Evolutionary conservation across 2,329 filamentous ascomycete genomes (phyloP).

Genomic region (Fusarium zealandicum): DNA sequence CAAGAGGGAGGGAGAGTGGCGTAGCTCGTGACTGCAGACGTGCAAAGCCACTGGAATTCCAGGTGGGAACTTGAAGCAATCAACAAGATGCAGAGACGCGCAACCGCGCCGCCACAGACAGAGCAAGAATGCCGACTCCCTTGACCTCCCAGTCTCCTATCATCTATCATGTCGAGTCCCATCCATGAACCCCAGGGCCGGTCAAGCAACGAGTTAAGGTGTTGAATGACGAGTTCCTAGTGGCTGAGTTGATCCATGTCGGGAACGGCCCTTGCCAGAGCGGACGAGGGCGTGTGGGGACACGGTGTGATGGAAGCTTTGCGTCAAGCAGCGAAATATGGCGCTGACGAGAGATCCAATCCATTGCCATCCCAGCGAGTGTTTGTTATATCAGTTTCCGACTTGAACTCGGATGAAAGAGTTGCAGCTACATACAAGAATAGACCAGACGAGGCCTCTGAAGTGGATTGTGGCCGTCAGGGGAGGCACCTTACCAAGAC

Average conservation of each 20-base stretch:
- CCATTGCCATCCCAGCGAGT: background rate
- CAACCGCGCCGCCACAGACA: background rate
- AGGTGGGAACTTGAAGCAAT: conserved; percentile 31
- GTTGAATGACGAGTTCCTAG: conserved; percentile 32
- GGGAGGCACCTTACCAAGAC: too few relatives aligned
- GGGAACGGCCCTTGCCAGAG: too few relatives aligned
- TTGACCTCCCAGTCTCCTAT: too few relatives aligned
- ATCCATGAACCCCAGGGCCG: too few relatives aligned
- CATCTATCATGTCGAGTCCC: too few relatives aligned
- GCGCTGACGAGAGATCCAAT: conserved; percentile 10
- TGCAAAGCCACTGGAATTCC: conserved; percentile 30
- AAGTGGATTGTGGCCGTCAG: too few relatives aligned
- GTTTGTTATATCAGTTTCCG: background rate
- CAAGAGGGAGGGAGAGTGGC: conserved; percentile 14
- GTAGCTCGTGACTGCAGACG: conserved; percentile 28
- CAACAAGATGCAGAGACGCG: conserved; percentile 21
- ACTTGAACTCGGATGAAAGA: background rate
- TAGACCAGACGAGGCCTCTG: too few relatives aligned
- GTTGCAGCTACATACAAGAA: too few relatives aligned
- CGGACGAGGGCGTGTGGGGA: conserved; percentile 21
- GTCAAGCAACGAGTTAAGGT: conserved; percentile 15
- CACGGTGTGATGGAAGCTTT: conserved; percentile 36
- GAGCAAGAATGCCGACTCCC: too few relatives aligned
- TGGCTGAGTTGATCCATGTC: conserved; percentile 22
- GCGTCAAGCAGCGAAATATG: conserved; percentile 22